A percentile compares a stretch with the other conserved stretches of the same genome.
phyloP scores from a whole-genome alignment of 805 yeast genomes.

The Pichia nanzhaoensis region DNA sequence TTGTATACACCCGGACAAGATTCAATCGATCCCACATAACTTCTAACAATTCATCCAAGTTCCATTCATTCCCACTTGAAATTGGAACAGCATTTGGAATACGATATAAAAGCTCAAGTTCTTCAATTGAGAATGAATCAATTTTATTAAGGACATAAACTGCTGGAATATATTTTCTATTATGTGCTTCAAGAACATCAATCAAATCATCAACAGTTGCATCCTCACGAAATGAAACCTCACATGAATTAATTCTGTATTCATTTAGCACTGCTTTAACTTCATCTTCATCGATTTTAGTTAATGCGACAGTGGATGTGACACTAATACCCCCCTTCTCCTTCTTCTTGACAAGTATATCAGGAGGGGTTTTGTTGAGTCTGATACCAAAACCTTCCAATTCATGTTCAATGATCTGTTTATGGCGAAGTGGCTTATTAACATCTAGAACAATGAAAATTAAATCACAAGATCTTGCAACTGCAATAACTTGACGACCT shows the following conservation, averaged over 20 bases:
- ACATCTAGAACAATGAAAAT: conserved; percentile 93
- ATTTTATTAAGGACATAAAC: conserved; percentile 91
- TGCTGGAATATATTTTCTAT: conserved; percentile 93
- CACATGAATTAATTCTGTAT: conserved; percentile 92
- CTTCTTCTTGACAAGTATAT: conserved; percentile 83
- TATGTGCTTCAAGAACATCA: conserved; percentile 85
- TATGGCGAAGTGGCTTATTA: conserved; percentile 91
- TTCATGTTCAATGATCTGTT: conserved; percentile 89
- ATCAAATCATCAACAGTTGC: conserved; percentile 96
- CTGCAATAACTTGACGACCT: conserved; percentile 97
- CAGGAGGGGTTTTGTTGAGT: conserved; percentile 87
- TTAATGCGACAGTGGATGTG: conserved; percentile 87
- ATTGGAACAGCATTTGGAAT: conserved; percentile 98
- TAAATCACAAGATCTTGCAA: conserved; percentile 94
- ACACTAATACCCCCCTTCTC: conserved; percentile 95
- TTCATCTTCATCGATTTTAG: conserved; percentile 87
- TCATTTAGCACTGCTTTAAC: conserved; percentile 94
- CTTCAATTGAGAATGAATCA: conserved; percentile 91
- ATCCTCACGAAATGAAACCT: conserved; percentile 93
- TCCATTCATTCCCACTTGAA: conserved; percentile 95
- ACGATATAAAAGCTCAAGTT: conserved; percentile 79
- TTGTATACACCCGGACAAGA: conserved; percentile 92
- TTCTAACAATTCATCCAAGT: conserved; percentile 87
- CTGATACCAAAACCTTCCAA: conserved; percentile 97
- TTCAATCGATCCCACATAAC: conserved; percentile 92